Evolutionary conservation across 2,329 filamentous ascomycete genomes (phyloP).

Genomic region (Colletotrichum trifolii): DNA sequence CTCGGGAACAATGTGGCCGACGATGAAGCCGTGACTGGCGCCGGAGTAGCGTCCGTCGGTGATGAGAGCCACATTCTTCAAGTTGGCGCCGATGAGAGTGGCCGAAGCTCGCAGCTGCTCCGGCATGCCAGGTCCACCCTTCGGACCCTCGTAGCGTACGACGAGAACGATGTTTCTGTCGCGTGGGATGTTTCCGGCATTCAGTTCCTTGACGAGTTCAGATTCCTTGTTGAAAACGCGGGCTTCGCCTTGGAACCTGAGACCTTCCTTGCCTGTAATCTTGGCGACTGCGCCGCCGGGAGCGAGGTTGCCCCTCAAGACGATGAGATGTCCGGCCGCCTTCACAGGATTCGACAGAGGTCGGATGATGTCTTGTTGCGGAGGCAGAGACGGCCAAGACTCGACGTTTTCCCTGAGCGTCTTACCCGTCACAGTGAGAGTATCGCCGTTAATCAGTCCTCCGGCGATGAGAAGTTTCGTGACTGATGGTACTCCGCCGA

Average conservation of each 20-base stretch:
- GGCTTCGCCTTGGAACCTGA: conserved; percentile 82
- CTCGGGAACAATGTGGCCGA: conserved; percentile 92
- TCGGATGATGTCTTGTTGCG: conserved; percentile 84
- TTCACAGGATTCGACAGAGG: conserved; percentile 81
- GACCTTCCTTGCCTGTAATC: conserved; percentile 95
- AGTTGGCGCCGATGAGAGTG: conserved; percentile 90
- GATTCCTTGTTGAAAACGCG: conserved; percentile 89
- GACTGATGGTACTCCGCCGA: conserved; percentile 87
- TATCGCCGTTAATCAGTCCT: conserved; percentile 78
- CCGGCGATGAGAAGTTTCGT: conserved; percentile 86
- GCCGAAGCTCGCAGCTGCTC: conserved; percentile 91
- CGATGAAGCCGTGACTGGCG: conserved; percentile 90
- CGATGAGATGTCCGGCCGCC: conserved; percentile 84
- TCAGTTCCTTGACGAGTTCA: conserved; percentile 80
- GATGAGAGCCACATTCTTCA: conserved; percentile 89
- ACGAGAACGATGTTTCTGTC: conserved; percentile 87
- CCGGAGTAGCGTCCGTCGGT: conserved; percentile 93
- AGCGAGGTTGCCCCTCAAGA: conserved; percentile 87
- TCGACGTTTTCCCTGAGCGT: conserved; percentile 85
- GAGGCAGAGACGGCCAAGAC: conserved; percentile 79
- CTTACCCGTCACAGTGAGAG: conserved; percentile 85
- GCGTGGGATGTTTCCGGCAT: conserved; percentile 67
- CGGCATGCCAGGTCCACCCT: conserved; percentile 95
- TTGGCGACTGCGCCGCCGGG: conserved; percentile 93
- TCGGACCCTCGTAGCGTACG: conserved; percentile 95